Base-by-base conservation (phyloP, 345 rosid genomes). In the Zanthoxylum bungeanum region DNA sequence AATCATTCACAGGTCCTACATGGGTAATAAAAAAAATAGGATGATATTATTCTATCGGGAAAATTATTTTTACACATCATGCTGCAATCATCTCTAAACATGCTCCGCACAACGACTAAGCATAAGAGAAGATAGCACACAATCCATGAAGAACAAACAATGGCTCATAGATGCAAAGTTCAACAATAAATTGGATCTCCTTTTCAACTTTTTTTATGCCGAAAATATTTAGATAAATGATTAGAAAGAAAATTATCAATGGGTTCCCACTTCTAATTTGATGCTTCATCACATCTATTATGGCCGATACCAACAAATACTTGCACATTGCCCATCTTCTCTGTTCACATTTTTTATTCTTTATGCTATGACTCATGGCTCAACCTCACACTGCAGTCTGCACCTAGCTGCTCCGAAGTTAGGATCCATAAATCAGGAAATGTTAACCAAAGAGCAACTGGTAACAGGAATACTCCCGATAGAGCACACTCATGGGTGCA, bases 1-100 rank as follows among this genome's bases (percentile, higher is more conserved):
- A 63, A 69, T 79, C 79, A 70, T 60, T 10, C 47, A 68, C 77
- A 30, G 67, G 70, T 62, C 79, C 87, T 83, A 66, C 44, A 70
- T 60, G 49, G 51, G 60, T 68, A 53, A 58, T 36, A 40, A 69
- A 36, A 73, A 75, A 33, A 58, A 42, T 25, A 69, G 6, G 24
- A 79, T n/a, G 12, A 68, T 25, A 68, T 59, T 70, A 70, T 58
- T 69, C 34, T 72, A 61, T 50, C 40, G 9, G 27, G 19, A 64
- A 27, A 49, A 30, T 9, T 21, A 10, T 9, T 27, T 16, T 44
- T 40, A 64, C 37, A 36, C 63, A 16, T 25, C 17, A 33, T 14
- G 50, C 59, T 8, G 37, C 51, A 56, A 36, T 69, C 36, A 61
- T 57, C 74, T 19, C 30, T 17, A 46, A 24, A 65, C 68, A 36